Evolutionary conservation across 495 filamentous ascomycete genomes (phyloP).

Genomic region (Tuber microsphaerosporum): DNA sequence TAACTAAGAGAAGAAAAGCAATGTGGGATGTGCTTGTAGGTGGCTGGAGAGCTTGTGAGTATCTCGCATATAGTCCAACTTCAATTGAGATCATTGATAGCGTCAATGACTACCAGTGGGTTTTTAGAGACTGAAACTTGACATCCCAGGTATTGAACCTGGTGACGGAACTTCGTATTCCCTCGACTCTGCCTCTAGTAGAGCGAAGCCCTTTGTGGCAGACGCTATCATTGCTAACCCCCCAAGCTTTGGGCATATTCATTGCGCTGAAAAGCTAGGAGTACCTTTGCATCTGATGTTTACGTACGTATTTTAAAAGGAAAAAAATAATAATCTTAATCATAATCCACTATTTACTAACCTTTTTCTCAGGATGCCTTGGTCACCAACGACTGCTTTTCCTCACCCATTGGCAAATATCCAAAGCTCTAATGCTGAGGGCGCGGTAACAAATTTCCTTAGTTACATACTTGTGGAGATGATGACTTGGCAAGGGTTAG

Average conservation of each 20-base stretch:
- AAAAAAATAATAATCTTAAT: conserved; percentile 47
- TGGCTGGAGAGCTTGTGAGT: conserved; percentile 56
- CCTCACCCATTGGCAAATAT: conserved; percentile 69
- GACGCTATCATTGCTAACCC: conserved; percentile 67
- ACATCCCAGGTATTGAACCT: conserved; percentile 31
- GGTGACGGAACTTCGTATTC: conserved; percentile 36
- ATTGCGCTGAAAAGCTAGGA: conserved; percentile 59
- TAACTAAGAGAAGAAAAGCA: conserved; percentile 52
- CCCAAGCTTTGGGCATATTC: conserved; percentile 60
- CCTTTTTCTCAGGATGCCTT: conserved; percentile 61
- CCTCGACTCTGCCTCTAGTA: not conserved
- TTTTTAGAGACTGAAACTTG: conserved; percentile 5
- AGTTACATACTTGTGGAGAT: conserved; percentile 64
- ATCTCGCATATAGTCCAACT: not conserved
- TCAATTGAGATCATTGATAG: not conserved
- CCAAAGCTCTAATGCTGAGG: conserved; percentile 55
- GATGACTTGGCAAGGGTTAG: conserved; percentile 61
- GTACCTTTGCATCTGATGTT: conserved; percentile 63
- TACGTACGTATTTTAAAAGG: conserved; percentile 36
- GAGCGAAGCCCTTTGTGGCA: conserved; percentile 52
- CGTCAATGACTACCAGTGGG: not conserved
- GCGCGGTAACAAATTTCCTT: conserved; percentile 62
- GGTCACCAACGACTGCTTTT: conserved; percentile 60
- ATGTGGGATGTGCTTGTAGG: conserved; percentile 59
- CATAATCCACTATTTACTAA: conserved; percentile 55